Evolutionary conservation across 2,329 filamentous ascomycete species (phyloP).

Genomic region (Akanthomyces dipterigenus): DNA sequence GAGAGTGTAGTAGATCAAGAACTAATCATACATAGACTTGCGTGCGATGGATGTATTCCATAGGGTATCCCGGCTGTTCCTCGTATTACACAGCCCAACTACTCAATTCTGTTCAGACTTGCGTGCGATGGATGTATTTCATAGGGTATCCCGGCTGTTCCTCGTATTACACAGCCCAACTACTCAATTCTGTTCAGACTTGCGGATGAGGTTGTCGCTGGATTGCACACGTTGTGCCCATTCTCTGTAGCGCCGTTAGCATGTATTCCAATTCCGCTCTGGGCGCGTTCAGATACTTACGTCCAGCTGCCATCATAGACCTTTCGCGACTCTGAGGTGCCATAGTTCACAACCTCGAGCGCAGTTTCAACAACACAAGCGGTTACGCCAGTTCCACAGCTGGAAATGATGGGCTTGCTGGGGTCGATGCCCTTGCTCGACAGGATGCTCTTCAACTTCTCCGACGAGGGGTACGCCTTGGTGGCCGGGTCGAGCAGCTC

Average conservation of each 20-base stretch:
- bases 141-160: constrained; percentile 5
- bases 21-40: constrained; percentile 6
- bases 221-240: constrained; percentile 61
- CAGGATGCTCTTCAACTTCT: constrained; percentile 70
- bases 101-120: constrained; percentile 36
- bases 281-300: constrained; percentile 45
- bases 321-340: constrained; percentile 57
- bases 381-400: constrained; percentile 90
- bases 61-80: constrained; percentile 4
- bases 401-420: constrained; percentile 73
- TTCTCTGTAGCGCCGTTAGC: constrained; percentile 40
- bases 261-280: neutral
- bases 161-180: constrained; percentile 12
- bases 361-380: constrained; percentile 87
- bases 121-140: constrained; percentile 15
- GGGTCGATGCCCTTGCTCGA: constrained; percentile 73
- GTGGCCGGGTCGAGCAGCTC: constrained; percentile 75
- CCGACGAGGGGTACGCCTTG: constrained; percentile 68
- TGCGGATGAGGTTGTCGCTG: constrained; percentile 56
- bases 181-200: constrained; percentile 31
- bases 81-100: constrained; percentile 13
- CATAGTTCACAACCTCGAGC: constrained; percentile 70
- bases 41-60: neutral
- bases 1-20: constrained; percentile 10
- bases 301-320: constrained; percentile 98